phyloP scores from a whole-genome alignment of 768 basidiomycete species.

The Collybia mongolica region DNA sequence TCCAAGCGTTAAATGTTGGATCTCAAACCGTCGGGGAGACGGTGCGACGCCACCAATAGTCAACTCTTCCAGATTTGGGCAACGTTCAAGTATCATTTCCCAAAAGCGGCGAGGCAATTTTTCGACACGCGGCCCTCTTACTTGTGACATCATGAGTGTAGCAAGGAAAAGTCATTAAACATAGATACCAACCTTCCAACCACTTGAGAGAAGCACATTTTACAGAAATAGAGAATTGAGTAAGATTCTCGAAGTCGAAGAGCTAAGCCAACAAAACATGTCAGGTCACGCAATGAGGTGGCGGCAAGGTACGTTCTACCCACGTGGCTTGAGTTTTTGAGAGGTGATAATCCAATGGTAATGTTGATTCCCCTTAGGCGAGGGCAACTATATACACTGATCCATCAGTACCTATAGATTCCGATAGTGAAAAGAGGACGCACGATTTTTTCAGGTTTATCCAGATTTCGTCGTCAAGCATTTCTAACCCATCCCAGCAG shows the following conservation, averaged over 20 bases:
- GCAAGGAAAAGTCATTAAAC: background rate
- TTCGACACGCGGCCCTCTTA: conserved; percentile 30
- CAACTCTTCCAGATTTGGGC: conserved; percentile 36
- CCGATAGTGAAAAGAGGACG: background rate
- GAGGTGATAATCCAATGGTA: conserved; percentile 29
- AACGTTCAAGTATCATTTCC: conserved; percentile 39
- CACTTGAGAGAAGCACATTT: conserved; percentile 35
- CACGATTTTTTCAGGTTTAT: conserved; percentile 26
- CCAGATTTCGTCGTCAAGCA: conserved; percentile 33
- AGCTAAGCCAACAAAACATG: conserved; percentile 19
- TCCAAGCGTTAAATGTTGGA: conserved; percentile 31
- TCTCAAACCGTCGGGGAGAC: conserved; percentile 37
- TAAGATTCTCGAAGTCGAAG: conserved; percentile 33
- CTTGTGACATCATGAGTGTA: conserved; percentile 1
- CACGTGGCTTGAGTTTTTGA: conserved; percentile 31
- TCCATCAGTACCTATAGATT: conserved; percentile 9
- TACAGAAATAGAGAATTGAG: conserved; percentile 29
- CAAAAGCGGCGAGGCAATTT: conserved; percentile 35
- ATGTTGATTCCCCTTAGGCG: conserved; percentile 31
- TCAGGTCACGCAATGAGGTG: conserved; percentile 3
- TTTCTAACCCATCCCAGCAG: conserved; percentile 36
- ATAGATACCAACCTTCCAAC: conserved; percentile 23
- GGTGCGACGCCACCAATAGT: conserved; percentile 32
- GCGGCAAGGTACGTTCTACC: conserved; percentile 10
- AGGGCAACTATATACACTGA: conserved; percentile 25